Evolutionary conservation across 1,284 basidiomycete species (phyloP).

Genomic region (Sparassis latifolia): DNA sequence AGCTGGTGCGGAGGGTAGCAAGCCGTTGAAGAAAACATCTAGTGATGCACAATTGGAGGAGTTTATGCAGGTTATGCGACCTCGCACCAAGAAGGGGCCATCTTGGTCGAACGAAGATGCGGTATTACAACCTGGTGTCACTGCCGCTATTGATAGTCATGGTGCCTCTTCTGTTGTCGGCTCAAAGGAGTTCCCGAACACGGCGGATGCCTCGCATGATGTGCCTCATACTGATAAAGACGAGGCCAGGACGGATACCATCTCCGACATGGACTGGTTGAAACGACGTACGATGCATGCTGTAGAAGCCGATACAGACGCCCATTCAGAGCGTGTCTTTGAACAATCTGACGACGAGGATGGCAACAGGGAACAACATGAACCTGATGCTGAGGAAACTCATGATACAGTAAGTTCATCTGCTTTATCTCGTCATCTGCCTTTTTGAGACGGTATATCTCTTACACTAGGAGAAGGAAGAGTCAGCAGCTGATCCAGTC

Average conservation of each 20-base stretch:
- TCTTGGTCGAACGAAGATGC: slow-evolving; percentile 58
- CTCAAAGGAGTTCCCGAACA: not conserved
- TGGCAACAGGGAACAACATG: slow-evolving; percentile 11
- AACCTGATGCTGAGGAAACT: slow-evolving; percentile 13
- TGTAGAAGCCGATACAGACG: slow-evolving; percentile 28
- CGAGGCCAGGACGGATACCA: slow-evolving; percentile 3
- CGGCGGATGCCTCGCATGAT: slow-evolving; percentile 15
- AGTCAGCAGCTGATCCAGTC: slow-evolving; percentile 31
- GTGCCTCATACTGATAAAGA: slow-evolving; percentile 18
- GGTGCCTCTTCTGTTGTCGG: not conserved
- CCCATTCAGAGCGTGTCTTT: slow-evolving; percentile 39
- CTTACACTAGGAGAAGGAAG: slow-evolving; percentile 2
- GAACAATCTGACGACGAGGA: slow-evolving; percentile 57
- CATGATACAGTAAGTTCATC: not conserved
- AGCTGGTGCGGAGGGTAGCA: slow-evolving; percentile 10
- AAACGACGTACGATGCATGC: slow-evolving; percentile 52
- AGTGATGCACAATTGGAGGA: slow-evolving; percentile 38
- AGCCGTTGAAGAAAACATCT: slow-evolving; percentile 11
- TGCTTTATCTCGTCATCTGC: no score
- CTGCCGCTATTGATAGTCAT: not conserved
- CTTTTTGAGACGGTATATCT: slow-evolving; percentile 4
- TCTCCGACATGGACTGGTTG: slow-evolving; percentile 75
- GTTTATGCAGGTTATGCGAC: slow-evolving; percentile 61
- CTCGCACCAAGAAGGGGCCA: slow-evolving; percentile 50
- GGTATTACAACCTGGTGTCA: slow-evolving; percentile 5